phyloP scores from a whole-genome alignment of 1,284 basidiomycete genomes.

The Ceratobasidium sp. region DNA sequence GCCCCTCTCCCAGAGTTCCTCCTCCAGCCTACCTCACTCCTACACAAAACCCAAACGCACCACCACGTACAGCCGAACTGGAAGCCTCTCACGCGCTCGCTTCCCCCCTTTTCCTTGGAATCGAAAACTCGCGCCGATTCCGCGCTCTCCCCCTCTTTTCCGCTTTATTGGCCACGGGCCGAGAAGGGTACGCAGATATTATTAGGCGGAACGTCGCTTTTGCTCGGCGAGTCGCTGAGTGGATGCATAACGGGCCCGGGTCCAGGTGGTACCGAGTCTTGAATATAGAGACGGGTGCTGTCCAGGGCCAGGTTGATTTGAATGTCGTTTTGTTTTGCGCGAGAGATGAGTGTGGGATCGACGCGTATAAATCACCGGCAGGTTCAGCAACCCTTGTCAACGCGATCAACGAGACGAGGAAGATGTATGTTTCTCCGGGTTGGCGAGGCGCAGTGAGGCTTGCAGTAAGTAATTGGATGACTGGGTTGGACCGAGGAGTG shows the following conservation, averaged over 20 bases:
- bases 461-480: conserved; percentile 57
- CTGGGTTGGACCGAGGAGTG: conserved; percentile 47
- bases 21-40: conserved; percentile 53
- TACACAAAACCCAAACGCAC: conserved; percentile 32
- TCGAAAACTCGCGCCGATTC: conserved; percentile 59
- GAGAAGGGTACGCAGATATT: conserved; percentile 52
- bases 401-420: conserved; percentile 51
- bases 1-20: conserved; percentile 49
- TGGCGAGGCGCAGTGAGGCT: conserved; percentile 53
- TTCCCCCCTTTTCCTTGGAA: conserved; percentile 51
- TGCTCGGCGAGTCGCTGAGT: conserved; percentile 49
- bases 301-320: conserved; percentile 45
- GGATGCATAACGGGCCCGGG: conserved; percentile 46
- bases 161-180: conserved; percentile 53
- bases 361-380: conserved; percentile 39
- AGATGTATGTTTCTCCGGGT: conserved; percentile 52
- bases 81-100: conserved; percentile 44
- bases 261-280: conserved; percentile 49
- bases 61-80: conserved; percentile 32
- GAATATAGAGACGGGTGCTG: conserved; percentile 44
- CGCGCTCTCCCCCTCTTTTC: conserved; percentile 57
- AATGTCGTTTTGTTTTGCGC: conserved; percentile 57
- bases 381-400: conserved; percentile 46
- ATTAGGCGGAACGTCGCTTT: conserved; percentile 54
- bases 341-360: conserved; percentile 43